Evolutionary conservation across 2,329 filamentous ascomycete species (phyloP), one percentile per base, ranked within the genome.

Genomic region (Thielaviopsis ethacetica): DNA sequence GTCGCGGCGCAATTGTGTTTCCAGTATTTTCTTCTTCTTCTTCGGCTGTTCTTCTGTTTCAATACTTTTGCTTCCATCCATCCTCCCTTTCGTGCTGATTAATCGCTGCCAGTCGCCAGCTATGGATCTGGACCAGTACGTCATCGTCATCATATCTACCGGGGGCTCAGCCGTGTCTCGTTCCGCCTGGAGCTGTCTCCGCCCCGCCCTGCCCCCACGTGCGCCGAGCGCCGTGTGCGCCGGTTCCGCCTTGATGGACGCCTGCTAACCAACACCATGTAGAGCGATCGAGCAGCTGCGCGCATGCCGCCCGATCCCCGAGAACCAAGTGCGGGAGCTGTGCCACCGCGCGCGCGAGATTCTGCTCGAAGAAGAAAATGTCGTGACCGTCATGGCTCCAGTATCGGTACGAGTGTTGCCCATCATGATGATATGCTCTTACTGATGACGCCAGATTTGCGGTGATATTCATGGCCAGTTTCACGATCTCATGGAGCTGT

Each of bases 391-490:
- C 62, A 86, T 91, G 69, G 91, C 91, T 62, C 91, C 91, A 22
- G 91, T 97, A 62, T 97, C 91, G 70, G 86, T 90, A 81, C 59
- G 78, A 60, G 6, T 10, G n/a, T 22, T n/a, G 2, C 30, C n/a
- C 12, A 49, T 53, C 13, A n/a, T 15, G 10, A 21, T 21, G 15
- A 5, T 19, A 7, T 30, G 5, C 47, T n/a, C 17, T 47, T 27
- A 30, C 60, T 64, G 54, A 68, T 52, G 22, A 49, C 22, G 19
- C 53, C 60, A 87, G 83, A 95, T 95, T 79, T 96, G 91, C 68
- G 91, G 91, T 66, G 91, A 96, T 69, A 96, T 97, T 60, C 91
- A 97, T 68, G 91, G 91, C 65, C 91, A 96, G 70, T 96, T 96
- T 68, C 91, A 96, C 68, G 91, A 96, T 69, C 73, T 96, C 66